These are phyloP conservation scores for Globisporangium cylindrosporum DNA, from an alignment of 352 stramenopile genomes.

Conservation along the genomic window DNA sequence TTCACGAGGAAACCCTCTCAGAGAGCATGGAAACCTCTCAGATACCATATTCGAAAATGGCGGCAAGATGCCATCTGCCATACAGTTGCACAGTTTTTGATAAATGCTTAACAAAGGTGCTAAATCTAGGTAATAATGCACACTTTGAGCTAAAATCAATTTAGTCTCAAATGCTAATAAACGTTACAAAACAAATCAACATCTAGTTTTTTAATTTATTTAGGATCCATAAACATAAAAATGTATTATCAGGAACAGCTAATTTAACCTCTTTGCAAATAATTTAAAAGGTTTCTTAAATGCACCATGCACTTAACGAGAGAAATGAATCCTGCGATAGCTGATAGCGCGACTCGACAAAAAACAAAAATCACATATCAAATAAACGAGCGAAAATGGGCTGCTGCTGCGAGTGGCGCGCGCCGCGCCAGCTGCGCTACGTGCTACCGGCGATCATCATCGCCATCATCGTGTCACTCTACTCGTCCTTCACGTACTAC, in stretches of 20 bases:
- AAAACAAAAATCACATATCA: not conserved
- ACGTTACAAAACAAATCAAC: not conserved
- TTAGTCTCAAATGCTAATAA: not conserved
- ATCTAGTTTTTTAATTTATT: not conserved
- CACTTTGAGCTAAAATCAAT: not conserved
- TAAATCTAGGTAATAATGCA: too few relatives aligned
- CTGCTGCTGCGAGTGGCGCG: constrained; percentile 65
- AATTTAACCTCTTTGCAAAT: too few relatives aligned
- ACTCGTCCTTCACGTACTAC: constrained; percentile 53
- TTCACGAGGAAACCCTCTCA: not conserved
- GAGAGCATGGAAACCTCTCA: not conserved
- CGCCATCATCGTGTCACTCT: constrained; percentile 59
- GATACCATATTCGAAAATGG: not conserved
- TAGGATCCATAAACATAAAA: too few relatives aligned
- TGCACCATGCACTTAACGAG: too few relatives aligned
- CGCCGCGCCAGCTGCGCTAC: constrained; percentile 50
- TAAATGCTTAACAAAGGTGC: too few relatives aligned
- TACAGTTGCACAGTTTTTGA: not conserved
- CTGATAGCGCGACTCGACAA: not conserved
- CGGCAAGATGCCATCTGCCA: not conserved
- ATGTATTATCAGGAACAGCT: too few relatives aligned
- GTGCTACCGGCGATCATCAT: constrained; percentile 49
- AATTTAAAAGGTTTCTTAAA: too few relatives aligned
- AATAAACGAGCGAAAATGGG: constrained; percentile 25
- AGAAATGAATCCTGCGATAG: too few relatives aligned